Base-by-base conservation (phyloP, 2,329 filamentous ascomycete genomes). In the Lecanosticta acicola region DNA sequence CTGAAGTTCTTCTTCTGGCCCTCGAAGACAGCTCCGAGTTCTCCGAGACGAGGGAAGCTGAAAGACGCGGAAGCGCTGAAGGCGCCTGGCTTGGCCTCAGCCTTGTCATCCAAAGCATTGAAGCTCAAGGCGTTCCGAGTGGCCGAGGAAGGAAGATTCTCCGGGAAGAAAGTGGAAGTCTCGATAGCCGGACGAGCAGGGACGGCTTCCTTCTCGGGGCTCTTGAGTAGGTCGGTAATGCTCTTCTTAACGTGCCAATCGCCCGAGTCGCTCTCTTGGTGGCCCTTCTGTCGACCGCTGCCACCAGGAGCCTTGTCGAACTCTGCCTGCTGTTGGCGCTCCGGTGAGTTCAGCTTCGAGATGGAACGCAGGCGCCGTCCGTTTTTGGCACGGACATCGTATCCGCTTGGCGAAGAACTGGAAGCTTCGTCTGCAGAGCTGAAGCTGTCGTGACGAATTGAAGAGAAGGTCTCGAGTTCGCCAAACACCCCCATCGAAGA, bases 391-490 rank as follows among this genome's bases (percentile, higher is more conserved):
- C 40, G 40, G 11, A 49, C 32, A 18, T 44, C 32, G 13, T 39
- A 36, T 18, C n/a, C 39, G 19, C 40, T 42, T 18, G 20, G 38
- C 10, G 45, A 48, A 9, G 46, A 46, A 4, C 17, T 35, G 5
- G 49, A 43, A n/a, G 18, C 43, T 8, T 39, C 20, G 3, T 41
- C 26, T 8, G 26, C 32, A 29, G 39, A 41, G 32, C 34, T 49
- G 26, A 43, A 39, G 41, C 46, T 51, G 39, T 48, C 46, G 17
- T 37, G 41, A 13, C 43, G 48, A 38, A 37, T 29, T 13, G 51
- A 41, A 11, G 39, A 40, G 16, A 38, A 32, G 16, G 20, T 45
- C 8, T 36, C 45, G 29, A 43, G 18, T 20, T 39, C 19, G 5
- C 24, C 24, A 29, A 14, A n/a, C 17, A 39, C 19, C 3, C 39